Evolutionary conservation across 106 monocot species (phyloP).

Genomic region (Dendrobium nobile): DNA sequence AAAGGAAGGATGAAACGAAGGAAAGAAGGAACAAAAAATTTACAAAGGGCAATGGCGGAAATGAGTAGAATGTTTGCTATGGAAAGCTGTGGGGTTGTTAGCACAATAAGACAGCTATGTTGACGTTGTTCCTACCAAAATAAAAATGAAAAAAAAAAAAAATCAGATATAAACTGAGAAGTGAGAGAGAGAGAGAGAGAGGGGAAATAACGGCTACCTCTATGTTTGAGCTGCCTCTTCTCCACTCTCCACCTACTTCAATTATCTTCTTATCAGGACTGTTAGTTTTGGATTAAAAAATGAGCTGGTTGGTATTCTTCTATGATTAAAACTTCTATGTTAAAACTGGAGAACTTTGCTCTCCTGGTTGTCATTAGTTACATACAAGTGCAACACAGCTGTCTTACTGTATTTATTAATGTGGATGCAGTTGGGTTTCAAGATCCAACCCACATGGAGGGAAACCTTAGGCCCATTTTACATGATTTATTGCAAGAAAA

Average conservation of each 20-base stretch:
- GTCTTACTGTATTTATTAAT: constrained; percentile 1
- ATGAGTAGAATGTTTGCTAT: not conserved
- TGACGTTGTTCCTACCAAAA: constrained; percentile 19
- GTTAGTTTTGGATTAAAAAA: not conserved
- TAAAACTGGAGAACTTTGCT: not conserved
- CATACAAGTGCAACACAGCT: constrained; percentile 5
- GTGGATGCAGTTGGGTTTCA: not conserved
- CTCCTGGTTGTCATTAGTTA: not conserved
- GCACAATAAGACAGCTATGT: constrained; percentile 10
- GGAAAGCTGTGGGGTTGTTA: constrained; percentile 18
- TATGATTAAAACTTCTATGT: not conserved
- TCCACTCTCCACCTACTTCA: not conserved
- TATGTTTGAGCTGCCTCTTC: not conserved
- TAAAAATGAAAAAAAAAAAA: not conserved
- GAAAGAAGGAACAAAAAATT: not conserved
- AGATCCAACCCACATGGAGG: not conserved
- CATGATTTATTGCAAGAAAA: no score
- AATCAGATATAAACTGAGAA: constrained; percentile 3
- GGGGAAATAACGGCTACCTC: constrained; percentile 11
- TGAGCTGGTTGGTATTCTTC: not conserved
- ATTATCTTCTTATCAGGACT: not conserved
- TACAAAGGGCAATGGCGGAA: no score
- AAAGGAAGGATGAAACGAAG: not conserved
- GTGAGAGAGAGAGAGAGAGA: not conserved
- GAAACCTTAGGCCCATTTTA: not conserved